Base-by-base conservation (phyloP, 2,329 filamentous ascomycete species). In the Scedosporium minutisporum region DNA sequence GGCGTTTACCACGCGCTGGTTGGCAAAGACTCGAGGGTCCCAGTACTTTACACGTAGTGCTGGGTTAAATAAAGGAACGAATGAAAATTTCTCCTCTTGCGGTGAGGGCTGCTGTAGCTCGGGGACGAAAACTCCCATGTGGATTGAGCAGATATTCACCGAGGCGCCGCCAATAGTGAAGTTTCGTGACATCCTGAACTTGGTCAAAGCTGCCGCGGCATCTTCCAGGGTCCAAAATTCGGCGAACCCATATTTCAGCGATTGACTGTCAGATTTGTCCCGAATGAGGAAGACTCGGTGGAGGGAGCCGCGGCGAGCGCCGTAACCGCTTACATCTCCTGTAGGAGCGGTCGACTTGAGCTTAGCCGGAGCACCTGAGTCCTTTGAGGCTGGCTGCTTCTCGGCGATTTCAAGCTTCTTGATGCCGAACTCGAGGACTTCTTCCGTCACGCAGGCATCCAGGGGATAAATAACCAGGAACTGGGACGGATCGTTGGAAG, bases 101-200 rank as follows among this genome's bases (percentile, higher is more conserved):
- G 82, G 77, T 4, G 79, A 79, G 1, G 77, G 63, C 6, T 81
- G 79, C 60, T 87, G 82, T 58, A 88, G 79, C 53, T 89, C 87
- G 0, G 89, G 90, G 12, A 93, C 84, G 69, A 96, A 95, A 2
- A 95, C 90, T 4, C 90, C 90, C n/a, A 89, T 85, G 66, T 95
- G 90, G 46, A 93, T 92, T 67, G 89, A 91, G 53, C 84, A 88
- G 25, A 91, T 80, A 10, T 83, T 80, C 16, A 91, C 88, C 0
- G 86, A 83, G 66, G 86, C 87, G 2, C 87, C 90, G 0, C 87
- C 87, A 65, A 95, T 90, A 2, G 87, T 91, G 69, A 93, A 93
- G 59, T 86, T 88, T 10, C 90, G 84, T 29, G 87, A 85, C 41
- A 86, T 87, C 46, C 85, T 84, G 67, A 88, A 88, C 67, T 91